phyloP scores from a whole-genome alignment of 768 basidiomycete species.

The Udeniomyces megalosporus region DNA sequence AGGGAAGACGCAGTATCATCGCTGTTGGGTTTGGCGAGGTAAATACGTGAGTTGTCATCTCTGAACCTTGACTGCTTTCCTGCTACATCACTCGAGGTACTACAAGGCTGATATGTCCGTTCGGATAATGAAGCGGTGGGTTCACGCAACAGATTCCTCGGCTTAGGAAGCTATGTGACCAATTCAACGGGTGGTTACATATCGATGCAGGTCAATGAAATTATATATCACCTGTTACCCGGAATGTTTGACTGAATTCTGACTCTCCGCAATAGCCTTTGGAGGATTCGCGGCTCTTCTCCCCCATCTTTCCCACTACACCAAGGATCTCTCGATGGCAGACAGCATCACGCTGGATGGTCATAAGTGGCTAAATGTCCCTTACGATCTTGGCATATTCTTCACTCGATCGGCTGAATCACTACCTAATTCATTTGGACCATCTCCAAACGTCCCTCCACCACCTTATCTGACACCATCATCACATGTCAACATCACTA shows the following conservation, averaged over 20 bases:
- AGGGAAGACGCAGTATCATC: slow-evolving; percentile 26
- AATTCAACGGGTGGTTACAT: slow-evolving; percentile 33
- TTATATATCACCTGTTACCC: background rate
- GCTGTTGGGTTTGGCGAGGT: slow-evolving; percentile 33
- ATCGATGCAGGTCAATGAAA: slow-evolving; percentile 35
- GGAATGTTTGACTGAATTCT: background rate
- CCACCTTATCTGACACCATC: slow-evolving; percentile 31
- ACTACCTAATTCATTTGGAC: slow-evolving; percentile 29
- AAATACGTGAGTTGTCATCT: slow-evolving; percentile 28
- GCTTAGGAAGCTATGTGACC: slow-evolving; percentile 29
- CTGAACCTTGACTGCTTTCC: background rate
- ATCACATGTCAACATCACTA: background rate
- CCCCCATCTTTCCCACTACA: slow-evolving; percentile 26
- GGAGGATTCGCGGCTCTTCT: slow-evolving; percentile 32
- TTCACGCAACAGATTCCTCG: slow-evolving; percentile 26
- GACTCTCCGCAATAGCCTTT: slow-evolving; percentile 33
- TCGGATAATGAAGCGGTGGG: slow-evolving; percentile 20
- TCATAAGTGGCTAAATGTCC: slow-evolving; percentile 31
- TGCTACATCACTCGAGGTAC: background rate
- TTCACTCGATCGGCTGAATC: slow-evolving; percentile 25
- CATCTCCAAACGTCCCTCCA: slow-evolving; percentile 21
- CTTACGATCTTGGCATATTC: slow-evolving; percentile 33
- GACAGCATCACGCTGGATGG: slow-evolving; percentile 34
- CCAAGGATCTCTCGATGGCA: slow-evolving; percentile 28
- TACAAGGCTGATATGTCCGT: too few relatives aligned